Evolutionary conservation across 2,329 filamentous ascomycete genomes (phyloP), one percentile per base, ranked within the genome.

Genomic region (Colletotrichum tropicale): DNA sequence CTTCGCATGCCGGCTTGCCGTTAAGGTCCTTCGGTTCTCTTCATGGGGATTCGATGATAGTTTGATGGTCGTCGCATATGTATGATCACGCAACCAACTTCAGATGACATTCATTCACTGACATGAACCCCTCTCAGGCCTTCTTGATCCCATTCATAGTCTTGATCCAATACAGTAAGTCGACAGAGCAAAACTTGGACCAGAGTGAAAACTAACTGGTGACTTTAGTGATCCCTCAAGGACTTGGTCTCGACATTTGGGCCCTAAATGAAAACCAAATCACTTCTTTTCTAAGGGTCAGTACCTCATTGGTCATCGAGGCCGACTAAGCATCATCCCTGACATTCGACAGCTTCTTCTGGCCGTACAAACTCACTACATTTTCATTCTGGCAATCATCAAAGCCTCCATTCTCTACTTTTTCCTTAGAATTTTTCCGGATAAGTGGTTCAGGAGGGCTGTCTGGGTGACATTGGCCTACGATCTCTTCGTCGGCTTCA

Each of bases 211-310:
- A 24, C 24, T 71, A 8, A 55, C n/a, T 10, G 4, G 5, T 21
- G 7, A 6, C 18, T 13, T 6, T 4, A 71, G 72, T 67, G 61
- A 66, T 66, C 5, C 68, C 81, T 21, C 83, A 87, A 61, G 89
- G 89, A 1, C 81, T 90, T 6, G 88, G 89, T 4, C 84, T 80
- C 15, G 89, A 91, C 62, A 84, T 90, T 13, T 91, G 89, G 89
- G 88, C 86, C 15, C 52, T 75, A 9, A 64, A 62, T 5, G 61
- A 43, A 9, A 38, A 61, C 28, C 71, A 74, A 30, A 71, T 62
- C 8, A 66, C 72, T 10, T 30, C 52, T 21, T 66, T 71, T 21
- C 72, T 71, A 8, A 71, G 55, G 16, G 55, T 62, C 10, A 26
- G 55, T 28, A 18, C 16, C 48, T 28, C 6, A 6, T 9, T n/a